Evolutionary conservation across 2,329 filamentous ascomycete genomes (phyloP), one percentile per base, ranked within the genome.

Genomic region (Aspergillus ruber): DNA sequence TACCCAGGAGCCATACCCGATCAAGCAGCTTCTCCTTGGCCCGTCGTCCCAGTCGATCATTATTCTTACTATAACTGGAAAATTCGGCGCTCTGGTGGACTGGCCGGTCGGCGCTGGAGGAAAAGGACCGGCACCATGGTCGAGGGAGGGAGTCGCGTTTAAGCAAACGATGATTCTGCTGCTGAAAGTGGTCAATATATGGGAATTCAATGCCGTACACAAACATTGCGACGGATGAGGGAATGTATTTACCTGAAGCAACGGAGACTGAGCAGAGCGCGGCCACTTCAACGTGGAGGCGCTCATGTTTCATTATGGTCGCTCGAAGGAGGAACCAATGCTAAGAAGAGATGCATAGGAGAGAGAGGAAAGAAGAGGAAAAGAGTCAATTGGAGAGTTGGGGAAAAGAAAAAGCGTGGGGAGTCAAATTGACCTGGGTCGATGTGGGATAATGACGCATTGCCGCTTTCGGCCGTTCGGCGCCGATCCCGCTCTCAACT

Each of bases 1-100:
- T 6, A 21, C 21, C 21, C 4, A 21, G n/a, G n/a, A 21, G 43
- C 35, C 54, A 47, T 57, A 70, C 68, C 57, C 66, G 68, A 53
- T 74, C 70, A 23, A 70, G 62, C 51, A 70, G 54, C 54, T 73
- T 74, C 56, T 74, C 70, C 50, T 66, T 69, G 9, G 70, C 70
- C 21, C 66, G 65, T 27, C 61, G 65, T 27, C 66, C 69, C 25
- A 72, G 47, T 8, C 64, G 61, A 46, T 63, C 59, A 44, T 62
- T 50, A 17, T 47, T 58, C 27, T 50, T 50, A 49, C 59, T 59
- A 44, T 51, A 56, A 39, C 51, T 62, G 17, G 64, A 67, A 51
- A 66, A 64, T 6, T 60, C 61, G 48, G 61, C 60, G 46, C 60
- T 49, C 27, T 65, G 63, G 23, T 59, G 55, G 15, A 56, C 47